These are phyloP conservation scores for Thelonectria rubi DNA, from an alignment of 2,329 filamentous ascomycete genomes.

Conservation along the genomic window DNA sequence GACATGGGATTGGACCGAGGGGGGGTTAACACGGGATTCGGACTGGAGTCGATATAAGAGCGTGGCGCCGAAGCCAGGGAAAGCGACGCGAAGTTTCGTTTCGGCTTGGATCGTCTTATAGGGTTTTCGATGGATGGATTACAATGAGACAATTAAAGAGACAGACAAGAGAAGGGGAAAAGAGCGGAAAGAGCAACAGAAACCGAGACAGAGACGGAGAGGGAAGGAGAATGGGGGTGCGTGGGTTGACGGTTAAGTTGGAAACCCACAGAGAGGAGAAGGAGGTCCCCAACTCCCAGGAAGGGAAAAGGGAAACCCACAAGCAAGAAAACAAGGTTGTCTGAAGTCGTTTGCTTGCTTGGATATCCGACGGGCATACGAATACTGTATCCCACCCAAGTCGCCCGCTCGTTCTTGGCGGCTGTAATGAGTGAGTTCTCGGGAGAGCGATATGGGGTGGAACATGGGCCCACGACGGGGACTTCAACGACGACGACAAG, in stretches of 20 bases:
- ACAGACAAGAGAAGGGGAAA: neutral
- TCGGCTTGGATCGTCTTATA: neutral
- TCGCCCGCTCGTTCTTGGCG: constrained; percentile 2
- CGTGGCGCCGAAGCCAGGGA: neutral
- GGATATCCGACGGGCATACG: constrained; percentile 1
- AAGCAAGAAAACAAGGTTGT: constrained; percentile 15
- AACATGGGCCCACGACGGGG: constrained; percentile 2
- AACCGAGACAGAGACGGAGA: neutral
- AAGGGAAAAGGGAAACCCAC: constrained; percentile 1
- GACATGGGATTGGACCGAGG: constrained; percentile 14
- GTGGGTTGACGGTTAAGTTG: neutral
- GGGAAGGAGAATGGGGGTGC: neutral
- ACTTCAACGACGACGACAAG: neutral
- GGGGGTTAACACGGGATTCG: neutral
- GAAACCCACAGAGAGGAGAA: constrained; percentile 8
- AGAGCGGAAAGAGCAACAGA: neutral
- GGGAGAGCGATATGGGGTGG: neutral
- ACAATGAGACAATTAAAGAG: neutral
- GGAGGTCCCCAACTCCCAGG: neutral
- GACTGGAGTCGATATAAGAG: neutral
- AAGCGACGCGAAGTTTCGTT: neutral
- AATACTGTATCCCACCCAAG: too few species aligned
- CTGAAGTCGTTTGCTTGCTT: constrained; percentile 3
- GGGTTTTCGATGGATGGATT: neutral
- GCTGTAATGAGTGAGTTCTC: neutral